Evolutionary conservation across 2,329 filamentous ascomycete species (phyloP).

Genomic region (Alternaria consortialis): DNA sequence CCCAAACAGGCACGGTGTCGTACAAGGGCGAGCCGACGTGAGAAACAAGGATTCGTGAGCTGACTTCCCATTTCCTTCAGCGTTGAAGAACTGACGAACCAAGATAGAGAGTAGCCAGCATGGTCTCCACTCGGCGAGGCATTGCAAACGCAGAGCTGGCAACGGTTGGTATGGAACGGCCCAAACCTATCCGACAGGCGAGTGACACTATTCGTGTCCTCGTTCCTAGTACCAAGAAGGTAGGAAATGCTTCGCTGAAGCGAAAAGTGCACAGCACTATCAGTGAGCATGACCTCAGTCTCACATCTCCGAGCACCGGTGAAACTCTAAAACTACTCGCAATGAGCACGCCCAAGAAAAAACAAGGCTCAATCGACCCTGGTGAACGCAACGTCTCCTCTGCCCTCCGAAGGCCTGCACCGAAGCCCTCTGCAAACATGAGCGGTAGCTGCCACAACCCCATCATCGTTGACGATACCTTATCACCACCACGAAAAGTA

Average conservation of each 20-base stretch:
- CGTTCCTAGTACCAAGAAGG: neutral
- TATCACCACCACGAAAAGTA: conserved; percentile 15
- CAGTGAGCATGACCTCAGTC: conserved; percentile 21
- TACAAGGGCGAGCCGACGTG: neutral
- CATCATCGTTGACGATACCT: conserved; percentile 33
- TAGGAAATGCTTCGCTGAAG: neutral
- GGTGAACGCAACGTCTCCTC: neutral
- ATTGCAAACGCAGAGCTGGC: conserved; percentile 9
- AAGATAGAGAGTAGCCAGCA: conserved; percentile 2
- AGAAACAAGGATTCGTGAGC: neutral
- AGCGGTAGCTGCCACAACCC: conserved; percentile 33
- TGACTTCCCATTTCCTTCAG: neutral
- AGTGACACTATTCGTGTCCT: conserved; percentile 5
- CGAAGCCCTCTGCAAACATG: conserved; percentile 2
- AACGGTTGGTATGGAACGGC: neutral
- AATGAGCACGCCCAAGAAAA: neutral
- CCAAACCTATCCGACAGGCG: neutral
- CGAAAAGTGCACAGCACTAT: neutral
- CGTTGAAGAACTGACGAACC: neutral
- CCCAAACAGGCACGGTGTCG: neutral
- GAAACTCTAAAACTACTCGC: neutral
- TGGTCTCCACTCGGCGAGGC: conserved; percentile 23
- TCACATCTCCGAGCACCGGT: conserved; percentile 19
- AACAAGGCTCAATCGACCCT: neutral
- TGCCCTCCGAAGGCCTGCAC: neutral